Conservation (phyloP, 129 eudicot genomes). For the Ambrosia artemisiifolia region DNA sequence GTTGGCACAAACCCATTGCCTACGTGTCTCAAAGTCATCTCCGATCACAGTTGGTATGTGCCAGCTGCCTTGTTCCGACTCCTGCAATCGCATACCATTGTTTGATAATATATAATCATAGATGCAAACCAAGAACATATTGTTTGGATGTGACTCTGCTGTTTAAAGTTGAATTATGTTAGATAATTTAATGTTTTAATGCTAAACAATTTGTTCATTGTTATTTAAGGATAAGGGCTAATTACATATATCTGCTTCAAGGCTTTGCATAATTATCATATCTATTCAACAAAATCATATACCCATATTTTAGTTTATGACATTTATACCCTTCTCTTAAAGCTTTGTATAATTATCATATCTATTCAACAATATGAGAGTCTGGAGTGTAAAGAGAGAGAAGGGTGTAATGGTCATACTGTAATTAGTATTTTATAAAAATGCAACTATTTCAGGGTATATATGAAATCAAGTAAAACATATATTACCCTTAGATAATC, state of each 20-base stretch:
- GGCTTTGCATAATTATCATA: not conserved
- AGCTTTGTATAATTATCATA: too few relatives aligned
- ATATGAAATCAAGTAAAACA: not conserved
- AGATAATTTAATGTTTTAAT: not conserved
- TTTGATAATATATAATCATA: not conserved
- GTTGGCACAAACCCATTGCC: conserved; percentile 88
- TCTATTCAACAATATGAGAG: not conserved
- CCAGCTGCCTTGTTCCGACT: conserved; percentile 91
- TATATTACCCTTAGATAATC: not conserved
- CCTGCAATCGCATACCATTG: conserved; percentile 44
- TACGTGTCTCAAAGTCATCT: conserved; percentile 74
- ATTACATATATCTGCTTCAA: not conserved
- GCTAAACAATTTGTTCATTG: not conserved
- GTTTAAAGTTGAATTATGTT: not conserved
- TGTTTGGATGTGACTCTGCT: not conserved
- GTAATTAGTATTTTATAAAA: not conserved
- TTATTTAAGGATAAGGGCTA: not conserved
- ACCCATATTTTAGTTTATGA: not conserved
- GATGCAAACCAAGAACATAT: not conserved
- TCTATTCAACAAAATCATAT: not conserved
- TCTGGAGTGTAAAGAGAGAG: not conserved
- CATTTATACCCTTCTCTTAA: not conserved
- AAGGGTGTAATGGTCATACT: not conserved
- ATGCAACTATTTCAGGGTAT: not conserved
- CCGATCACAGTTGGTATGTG: conserved; percentile 82